Percentiles rank a stretch among this genome's conserved stretches.
phyloP scores from a whole-genome alignment of 2,329 filamentous ascomycete genomes.

The Colletotrichum lentis region DNA sequence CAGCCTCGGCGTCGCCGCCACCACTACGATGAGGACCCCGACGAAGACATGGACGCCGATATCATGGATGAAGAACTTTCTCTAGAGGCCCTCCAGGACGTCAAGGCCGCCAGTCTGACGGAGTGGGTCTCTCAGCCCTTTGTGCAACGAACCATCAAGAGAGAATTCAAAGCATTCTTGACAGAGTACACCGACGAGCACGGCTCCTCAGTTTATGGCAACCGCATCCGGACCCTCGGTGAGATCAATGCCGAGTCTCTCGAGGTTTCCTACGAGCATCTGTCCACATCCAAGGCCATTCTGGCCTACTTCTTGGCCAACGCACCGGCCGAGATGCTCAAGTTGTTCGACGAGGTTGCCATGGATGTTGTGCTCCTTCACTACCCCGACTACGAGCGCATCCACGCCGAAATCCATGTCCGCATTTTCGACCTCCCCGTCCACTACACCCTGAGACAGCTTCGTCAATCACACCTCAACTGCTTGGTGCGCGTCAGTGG shows the following conservation, averaged over 20 bases:
- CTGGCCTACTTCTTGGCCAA: constrained; percentile 96
- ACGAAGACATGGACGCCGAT: constrained; percentile 90
- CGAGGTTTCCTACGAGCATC: constrained; percentile 94
- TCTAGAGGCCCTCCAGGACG: constrained; percentile 87
- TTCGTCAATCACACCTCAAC: constrained; percentile 95
- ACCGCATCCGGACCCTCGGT: constrained; percentile 92
- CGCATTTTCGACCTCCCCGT: constrained; percentile 95
- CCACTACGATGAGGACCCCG: constrained; percentile 92
- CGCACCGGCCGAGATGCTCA: constrained; percentile 91
- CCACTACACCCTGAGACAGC: constrained; percentile 91
- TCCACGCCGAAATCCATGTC: constrained; percentile 97
- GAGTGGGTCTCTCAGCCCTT: constrained; percentile 94
- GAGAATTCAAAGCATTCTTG: constrained; percentile 97
- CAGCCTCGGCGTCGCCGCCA: constrained; percentile 87
- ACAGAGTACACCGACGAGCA: constrained; percentile 93
- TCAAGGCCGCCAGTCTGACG: constrained; percentile 90
- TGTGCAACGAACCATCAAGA: constrained; percentile 90
- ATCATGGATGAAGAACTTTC: constrained; percentile 97
- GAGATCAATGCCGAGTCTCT: constrained; percentile 96
- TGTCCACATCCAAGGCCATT: constrained; percentile 89
- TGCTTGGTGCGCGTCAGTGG: constrained; percentile 93
- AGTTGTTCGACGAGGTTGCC: constrained; percentile 94
- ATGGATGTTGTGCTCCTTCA: constrained; percentile 96
- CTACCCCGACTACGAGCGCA: constrained; percentile 97
- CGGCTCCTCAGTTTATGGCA: constrained; percentile 92